These are phyloP conservation scores for Cladophialophora yegresii DNA, from an alignment of 2,329 filamentous ascomycete genomes.

Conservation along the genomic window DNA sequence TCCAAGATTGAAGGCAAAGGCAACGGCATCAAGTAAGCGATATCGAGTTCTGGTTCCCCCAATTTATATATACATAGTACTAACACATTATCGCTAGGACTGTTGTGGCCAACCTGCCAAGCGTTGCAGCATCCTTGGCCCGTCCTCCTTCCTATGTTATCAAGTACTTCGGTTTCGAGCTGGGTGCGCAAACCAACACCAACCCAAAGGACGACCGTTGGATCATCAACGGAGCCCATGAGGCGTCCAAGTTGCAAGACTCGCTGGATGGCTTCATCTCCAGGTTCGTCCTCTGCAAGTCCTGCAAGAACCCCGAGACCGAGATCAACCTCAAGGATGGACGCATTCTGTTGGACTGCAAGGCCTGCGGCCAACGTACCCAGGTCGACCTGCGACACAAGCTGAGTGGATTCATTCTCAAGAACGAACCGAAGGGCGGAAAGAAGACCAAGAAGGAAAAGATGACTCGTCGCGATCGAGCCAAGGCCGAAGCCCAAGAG, in stretches of 20 bases:
- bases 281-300: slow-evolving; percentile 99
- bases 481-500: slow-evolving; percentile 63
- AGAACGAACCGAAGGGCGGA: slow-evolving; percentile 87
- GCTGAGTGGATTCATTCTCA: slow-evolving; percentile 94
- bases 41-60: slow-evolving; percentile 34
- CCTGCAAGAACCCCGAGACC: slow-evolving; percentile 99
- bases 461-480: slow-evolving; percentile 75
- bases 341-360: slow-evolving; percentile 92
- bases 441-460: slow-evolving; percentile 96
- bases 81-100: slow-evolving; percentile 47
- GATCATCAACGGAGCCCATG: slow-evolving; percentile 99
- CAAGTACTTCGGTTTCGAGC: slow-evolving; percentile 99
- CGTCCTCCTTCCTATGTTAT: slow-evolving; percentile 94
- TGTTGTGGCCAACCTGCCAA: slow-evolving; percentile 94
- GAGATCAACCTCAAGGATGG: slow-evolving; percentile 94
- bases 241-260: slow-evolving; percentile 92
- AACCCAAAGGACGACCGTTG: slow-evolving; percentile 97
- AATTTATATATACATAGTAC: background rate
- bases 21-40: slow-evolving; percentile 84
- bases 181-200: slow-evolving; percentile 97
- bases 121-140: slow-evolving; percentile 86
- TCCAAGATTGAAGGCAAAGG: slow-evolving; percentile 99
- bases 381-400: slow-evolving; percentile 92
- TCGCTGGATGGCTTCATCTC: slow-evolving; percentile 97
- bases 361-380: slow-evolving; percentile 92